Conservation (phyloP, 371 early-diverging fungal genomes). For the Apophysomyces ossiformis region DNA sequence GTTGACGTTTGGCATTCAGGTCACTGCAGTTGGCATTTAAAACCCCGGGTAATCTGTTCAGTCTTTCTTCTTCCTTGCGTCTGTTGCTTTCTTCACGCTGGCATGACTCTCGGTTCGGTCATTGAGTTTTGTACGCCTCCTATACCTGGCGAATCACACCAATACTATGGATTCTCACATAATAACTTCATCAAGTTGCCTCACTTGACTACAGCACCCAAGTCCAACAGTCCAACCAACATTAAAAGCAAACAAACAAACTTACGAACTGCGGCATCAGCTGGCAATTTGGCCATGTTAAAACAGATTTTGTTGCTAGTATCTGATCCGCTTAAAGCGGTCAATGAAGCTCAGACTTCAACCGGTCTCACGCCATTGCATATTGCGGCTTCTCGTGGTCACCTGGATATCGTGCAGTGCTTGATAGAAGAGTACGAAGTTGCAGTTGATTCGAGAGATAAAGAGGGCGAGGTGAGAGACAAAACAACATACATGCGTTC, state of each 20-base stretch:
- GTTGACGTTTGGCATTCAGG: constrained; percentile 1
- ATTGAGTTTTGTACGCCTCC: constrained; percentile 64
- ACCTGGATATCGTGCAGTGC: constrained; percentile 64
- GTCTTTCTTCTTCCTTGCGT: constrained; percentile 8
- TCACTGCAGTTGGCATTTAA: neutral
- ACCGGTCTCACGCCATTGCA: constrained; percentile 76
- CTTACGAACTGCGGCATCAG: constrained; percentile 40
- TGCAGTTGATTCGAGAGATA: constrained; percentile 68
- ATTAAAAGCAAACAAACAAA: constrained; percentile 16
- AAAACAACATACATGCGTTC: no score
- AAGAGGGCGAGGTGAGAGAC: constrained; percentile 71
- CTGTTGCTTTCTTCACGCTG: constrained; percentile 4
- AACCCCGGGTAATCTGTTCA: neutral
- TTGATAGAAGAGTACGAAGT: constrained; percentile 71
- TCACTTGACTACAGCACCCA: constrained; percentile 15
- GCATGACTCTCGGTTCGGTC: constrained; percentile 16
- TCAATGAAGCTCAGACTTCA: constrained; percentile 53
- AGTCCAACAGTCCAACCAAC: constrained; percentile 23
- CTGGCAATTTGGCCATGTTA: constrained; percentile 43
- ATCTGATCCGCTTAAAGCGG: constrained; percentile 45
- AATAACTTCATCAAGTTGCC: constrained; percentile 57
- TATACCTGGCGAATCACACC: constrained; percentile 62
- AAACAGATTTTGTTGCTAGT: constrained; percentile 36
- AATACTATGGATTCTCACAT: constrained; percentile 63
- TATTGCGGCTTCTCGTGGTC: constrained; percentile 76